Conservation (phyloP, 176 grass and related monocot genomes). For the Cenchrus fungigraminus region DNA sequence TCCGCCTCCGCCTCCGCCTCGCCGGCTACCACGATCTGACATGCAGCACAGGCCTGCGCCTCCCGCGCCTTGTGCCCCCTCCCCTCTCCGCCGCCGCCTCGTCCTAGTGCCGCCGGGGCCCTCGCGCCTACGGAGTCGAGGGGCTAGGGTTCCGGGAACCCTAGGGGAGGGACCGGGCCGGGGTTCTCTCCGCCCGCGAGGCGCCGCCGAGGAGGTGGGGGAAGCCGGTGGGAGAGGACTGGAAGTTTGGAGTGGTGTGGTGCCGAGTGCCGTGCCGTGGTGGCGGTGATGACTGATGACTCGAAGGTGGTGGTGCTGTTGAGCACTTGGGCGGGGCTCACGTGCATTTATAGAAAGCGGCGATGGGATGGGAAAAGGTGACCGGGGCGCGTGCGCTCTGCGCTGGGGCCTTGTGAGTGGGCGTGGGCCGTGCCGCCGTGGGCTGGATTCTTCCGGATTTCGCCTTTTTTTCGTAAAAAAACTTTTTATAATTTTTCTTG, state of each 20-base stretch:
- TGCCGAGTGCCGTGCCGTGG: not conserved
- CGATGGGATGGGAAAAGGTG: conserved; percentile 29
- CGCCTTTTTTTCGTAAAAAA: no score
- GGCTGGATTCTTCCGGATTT: not conserved
- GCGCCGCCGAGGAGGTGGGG: conserved; percentile 13
- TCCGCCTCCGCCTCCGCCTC: conserved; percentile 79
- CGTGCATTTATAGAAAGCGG: conserved; percentile 63
- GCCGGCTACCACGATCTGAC: conserved; percentile 78
- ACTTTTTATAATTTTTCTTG: not conserved
- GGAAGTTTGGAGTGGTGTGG: conserved; percentile 8
- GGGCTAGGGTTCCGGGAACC: conserved; percentile 37
- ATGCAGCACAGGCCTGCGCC: conserved; percentile 87
- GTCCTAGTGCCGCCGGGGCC: not conserved
- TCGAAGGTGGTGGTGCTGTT: no score
- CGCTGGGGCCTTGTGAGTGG: not conserved
- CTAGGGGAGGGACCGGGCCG: not conserved
- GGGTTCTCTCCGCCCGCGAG: conserved; percentile 42
- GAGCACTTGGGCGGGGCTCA: not conserved
- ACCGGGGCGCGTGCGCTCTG: not conserved
- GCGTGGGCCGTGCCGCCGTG: not conserved
- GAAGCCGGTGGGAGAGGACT: not conserved
- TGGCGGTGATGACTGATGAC: not conserved
- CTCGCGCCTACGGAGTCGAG: not conserved
- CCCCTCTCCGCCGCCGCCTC: conserved; percentile 16
- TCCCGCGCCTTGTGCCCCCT: conserved; percentile 40